A percentile compares a stretch with the other conserved stretches of the same genome.
These are phyloP conservation scores for Syzygium malaccense DNA, from an alignment of 441 rosid species.

Conservation along the genomic window DNA sequence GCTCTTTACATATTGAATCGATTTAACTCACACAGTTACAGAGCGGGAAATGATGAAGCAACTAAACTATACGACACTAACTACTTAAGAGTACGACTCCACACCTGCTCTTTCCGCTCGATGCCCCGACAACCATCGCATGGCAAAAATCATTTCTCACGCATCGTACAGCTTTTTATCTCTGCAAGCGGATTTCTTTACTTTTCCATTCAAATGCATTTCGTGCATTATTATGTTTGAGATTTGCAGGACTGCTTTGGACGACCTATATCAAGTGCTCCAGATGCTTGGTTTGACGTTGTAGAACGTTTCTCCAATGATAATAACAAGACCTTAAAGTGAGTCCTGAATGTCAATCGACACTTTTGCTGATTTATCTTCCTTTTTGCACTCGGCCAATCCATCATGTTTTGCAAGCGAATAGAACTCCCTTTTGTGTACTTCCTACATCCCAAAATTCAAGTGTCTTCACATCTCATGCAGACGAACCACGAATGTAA, in stretches of 20 bases:
- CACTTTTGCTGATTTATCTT: background rate
- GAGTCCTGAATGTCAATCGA: background rate
- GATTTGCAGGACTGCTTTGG: constrained; percentile 75
- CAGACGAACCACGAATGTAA: constrained; percentile 65
- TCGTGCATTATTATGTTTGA: background rate
- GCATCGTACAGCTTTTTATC: background rate
- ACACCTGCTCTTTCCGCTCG: background rate
- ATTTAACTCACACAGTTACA: background rate
- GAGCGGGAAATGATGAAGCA: background rate
- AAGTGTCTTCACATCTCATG: background rate
- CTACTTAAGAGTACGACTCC: background rate
- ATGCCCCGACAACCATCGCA: background rate
- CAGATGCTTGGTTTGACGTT: constrained; percentile 85
- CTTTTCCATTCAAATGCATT: background rate
- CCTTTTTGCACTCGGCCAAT: background rate
- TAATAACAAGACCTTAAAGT: constrained; percentile 80
- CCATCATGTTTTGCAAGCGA: background rate
- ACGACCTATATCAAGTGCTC: constrained; percentile 80
- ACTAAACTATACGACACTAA: background rate
- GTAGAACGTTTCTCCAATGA: constrained; percentile 83
- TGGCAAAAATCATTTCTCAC: background rate
- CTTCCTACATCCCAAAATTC: background rate
- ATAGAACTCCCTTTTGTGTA: background rate
- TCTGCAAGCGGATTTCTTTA: background rate
- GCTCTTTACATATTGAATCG: background rate